Conservation (phyloP, 164 flowering plant genomes). For the Protea cynaroides region DNA sequence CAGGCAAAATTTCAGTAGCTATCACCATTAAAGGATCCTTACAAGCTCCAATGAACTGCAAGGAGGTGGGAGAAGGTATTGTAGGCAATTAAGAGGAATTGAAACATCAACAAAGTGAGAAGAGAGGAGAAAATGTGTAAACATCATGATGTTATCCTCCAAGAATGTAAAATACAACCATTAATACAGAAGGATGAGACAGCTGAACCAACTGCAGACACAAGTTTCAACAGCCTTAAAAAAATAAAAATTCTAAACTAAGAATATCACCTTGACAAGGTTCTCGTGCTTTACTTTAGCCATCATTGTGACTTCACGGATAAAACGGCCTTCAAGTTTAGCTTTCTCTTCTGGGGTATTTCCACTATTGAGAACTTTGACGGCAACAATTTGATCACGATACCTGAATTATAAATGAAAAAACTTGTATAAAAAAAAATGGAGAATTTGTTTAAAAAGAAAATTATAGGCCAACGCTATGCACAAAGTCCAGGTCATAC, state of each 20-base stretch:
- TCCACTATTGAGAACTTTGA: slow-evolving; percentile 76
- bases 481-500: neutral
- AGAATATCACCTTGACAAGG: slow-evolving; percentile 71
- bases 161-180: neutral
- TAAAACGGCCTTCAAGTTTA: slow-evolving; percentile 66
- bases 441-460: neutral
- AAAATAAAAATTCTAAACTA: neutral
- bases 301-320: slow-evolving; percentile 93
- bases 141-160: neutral
- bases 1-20: slow-evolving; percentile 81
- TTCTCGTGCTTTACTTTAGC: slow-evolving; percentile 80
- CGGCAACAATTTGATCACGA: slow-evolving; percentile 65
- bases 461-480: neutral
- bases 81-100: neutral
- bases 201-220: neutral
- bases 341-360: slow-evolving; percentile 62
- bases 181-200: neutral
- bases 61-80: neutral
- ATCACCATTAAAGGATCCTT: slow-evolving; percentile 91
- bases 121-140: neutral
- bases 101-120: neutral
- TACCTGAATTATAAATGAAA: slow-evolving; percentile 36
- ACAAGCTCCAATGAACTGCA: slow-evolving; percentile 95
- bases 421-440: neutral
- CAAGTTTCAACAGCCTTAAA: neutral